Percentiles rank a stretch among this genome's conserved stretches.
Evolutionary conservation across 73 alveolate species (phyloP).

Genomic region (Stentor coeruleus): DNA sequence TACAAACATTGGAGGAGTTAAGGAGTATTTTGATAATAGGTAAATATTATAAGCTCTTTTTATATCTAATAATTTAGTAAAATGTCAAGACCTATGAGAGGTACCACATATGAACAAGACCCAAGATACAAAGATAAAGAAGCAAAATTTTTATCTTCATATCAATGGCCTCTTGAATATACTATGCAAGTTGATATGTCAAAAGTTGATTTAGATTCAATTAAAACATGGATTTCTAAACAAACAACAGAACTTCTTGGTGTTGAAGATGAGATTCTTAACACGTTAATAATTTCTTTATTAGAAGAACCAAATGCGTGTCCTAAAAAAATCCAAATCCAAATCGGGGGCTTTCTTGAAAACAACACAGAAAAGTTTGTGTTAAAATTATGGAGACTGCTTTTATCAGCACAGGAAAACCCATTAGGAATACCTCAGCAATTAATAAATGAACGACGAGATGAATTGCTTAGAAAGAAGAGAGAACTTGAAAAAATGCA

Average conservation of each 20-base stretch:
- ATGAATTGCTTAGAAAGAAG: not conserved
- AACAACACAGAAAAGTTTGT: not conserved
- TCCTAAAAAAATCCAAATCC: not conserved
- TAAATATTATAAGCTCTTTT: too few relatives aligned
- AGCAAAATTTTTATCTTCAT: not conserved
- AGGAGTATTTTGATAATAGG: not conserved
- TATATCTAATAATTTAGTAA: not conserved
- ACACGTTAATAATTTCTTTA: not conserved
- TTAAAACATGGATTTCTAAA: conserved; percentile 9
- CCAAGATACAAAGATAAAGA: conserved; percentile 19
- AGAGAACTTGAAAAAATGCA: not conserved
- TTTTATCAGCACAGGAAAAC: not conserved
- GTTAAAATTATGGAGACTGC: not conserved
- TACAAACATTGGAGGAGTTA: too few relatives aligned
- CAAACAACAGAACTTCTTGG: conserved; percentile 6
- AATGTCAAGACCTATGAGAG: conserved; percentile 14
- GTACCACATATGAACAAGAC: conserved; percentile 8
- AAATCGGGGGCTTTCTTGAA: not conserved
- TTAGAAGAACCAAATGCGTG: not conserved
- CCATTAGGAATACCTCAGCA: conserved; percentile 8
- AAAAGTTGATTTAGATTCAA: not conserved
- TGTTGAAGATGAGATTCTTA: conserved; percentile 3
- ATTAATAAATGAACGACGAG: not conserved
- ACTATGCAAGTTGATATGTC: not conserved
- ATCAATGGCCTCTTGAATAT: conserved; percentile 12